These are phyloP conservation scores for Penicillium verhagenii DNA, from an alignment of 495 filamentous ascomycete species.

Conservation along the genomic window DNA sequence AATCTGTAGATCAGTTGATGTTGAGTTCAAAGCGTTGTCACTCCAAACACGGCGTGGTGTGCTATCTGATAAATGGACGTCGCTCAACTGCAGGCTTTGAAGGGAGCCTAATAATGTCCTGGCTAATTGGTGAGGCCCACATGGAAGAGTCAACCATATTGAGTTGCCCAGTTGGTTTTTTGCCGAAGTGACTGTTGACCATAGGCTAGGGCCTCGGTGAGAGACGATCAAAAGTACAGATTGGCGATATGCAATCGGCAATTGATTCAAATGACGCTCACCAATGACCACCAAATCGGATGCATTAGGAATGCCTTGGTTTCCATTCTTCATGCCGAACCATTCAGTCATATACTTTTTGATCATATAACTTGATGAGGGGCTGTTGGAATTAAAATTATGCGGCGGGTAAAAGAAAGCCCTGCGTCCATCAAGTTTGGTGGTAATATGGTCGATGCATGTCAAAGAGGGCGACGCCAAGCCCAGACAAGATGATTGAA, in stretches of 20 bases:
- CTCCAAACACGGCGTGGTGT: neutral
- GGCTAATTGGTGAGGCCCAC: constrained; percentile 23
- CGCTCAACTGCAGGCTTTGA: neutral
- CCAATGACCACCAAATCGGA: constrained; percentile 31
- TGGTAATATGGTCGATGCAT: neutral
- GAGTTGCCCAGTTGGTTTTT: neutral
- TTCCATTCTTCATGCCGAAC: constrained; percentile 22
- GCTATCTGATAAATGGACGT: neutral
- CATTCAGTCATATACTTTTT: constrained; percentile 29
- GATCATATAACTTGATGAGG: constrained; percentile 8
- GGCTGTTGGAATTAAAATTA: neutral
- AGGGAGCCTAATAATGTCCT: constrained; percentile 4
- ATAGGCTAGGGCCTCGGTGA: neutral
- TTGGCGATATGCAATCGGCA: neutral
- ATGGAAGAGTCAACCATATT: constrained; percentile 16
- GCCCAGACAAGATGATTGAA: neutral
- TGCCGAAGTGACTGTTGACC: neutral
- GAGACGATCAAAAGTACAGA: neutral
- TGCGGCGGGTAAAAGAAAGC: neutral
- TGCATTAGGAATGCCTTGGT: neutral
- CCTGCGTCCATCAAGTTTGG: neutral
- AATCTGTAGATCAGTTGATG: neutral
- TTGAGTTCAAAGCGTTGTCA: neutral
- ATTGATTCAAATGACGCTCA: constrained; percentile 18
- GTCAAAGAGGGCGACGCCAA: neutral